Conservation (phyloP, 495 filamentous ascomycete genomes). For the Tuber melanosporum region DNA sequence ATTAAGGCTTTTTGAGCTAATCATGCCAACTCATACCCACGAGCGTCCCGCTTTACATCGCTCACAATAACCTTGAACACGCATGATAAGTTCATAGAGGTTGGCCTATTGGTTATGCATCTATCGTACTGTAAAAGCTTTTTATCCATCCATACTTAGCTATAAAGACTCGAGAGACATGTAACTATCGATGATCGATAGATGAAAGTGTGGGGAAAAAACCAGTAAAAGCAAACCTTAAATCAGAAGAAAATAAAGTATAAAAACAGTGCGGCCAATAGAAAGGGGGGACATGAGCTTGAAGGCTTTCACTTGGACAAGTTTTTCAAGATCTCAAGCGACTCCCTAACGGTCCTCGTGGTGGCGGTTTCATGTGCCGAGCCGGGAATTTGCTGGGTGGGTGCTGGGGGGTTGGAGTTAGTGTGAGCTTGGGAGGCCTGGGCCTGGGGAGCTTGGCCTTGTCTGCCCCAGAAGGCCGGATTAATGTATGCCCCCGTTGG, state of each 20-base stretch:
- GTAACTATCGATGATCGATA: neutral
- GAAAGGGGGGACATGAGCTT: neutral
- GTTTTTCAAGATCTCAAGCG: neutral
- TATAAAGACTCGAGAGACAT: neutral
- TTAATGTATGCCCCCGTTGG: slow-evolving; percentile 55
- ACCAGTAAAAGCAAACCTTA: neutral
- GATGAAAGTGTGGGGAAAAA: neutral
- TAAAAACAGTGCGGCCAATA: neutral
- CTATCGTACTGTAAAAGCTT: neutral
- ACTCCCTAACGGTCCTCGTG: neutral
- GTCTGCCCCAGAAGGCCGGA: slow-evolving; percentile 56
- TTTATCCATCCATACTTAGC: neutral
- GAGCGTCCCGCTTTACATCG: neutral
- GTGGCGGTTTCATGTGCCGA: neutral
- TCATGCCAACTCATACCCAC: neutral
- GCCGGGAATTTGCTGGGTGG: neutral
- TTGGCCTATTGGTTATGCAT: slow-evolving; percentile 1
- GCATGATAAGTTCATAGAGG: neutral
- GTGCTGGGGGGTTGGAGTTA: neutral
- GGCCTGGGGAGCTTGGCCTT: slow-evolving; percentile 43
- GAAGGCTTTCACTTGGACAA: neutral
- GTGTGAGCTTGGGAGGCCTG: neutral
- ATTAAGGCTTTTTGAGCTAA: neutral
- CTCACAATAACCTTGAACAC: neutral
- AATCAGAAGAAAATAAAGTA: neutral